phyloP scores from a whole-genome alignment of 768 basidiomycete genomes.

The Rhodocollybia butyracea region DNA sequence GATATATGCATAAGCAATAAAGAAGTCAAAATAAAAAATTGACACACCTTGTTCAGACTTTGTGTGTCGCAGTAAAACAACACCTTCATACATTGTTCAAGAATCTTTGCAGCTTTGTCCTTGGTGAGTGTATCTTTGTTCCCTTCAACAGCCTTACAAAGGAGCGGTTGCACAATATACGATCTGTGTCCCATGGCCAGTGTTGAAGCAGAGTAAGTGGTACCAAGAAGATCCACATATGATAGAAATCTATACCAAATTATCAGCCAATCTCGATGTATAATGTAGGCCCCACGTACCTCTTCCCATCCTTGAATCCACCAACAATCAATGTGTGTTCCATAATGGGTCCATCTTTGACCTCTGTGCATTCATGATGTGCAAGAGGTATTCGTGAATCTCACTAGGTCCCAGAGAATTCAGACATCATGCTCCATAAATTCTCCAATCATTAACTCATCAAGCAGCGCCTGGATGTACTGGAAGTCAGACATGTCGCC shows the following conservation, averaged over 20 bases:
- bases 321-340: slow-evolving; percentile 94
- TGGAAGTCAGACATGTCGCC: slow-evolving; percentile 99
- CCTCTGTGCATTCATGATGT: slow-evolving; percentile 86
- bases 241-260: slow-evolving; percentile 74
- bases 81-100: slow-evolving; percentile 87
- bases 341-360: slow-evolving; percentile 91
- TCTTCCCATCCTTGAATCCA: slow-evolving; percentile 81
- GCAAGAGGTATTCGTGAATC: slow-evolving; percentile 88
- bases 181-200: slow-evolving; percentile 94
- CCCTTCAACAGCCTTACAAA: slow-evolving; percentile 89
- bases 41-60: slow-evolving; percentile 85
- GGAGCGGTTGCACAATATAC: slow-evolving; percentile 89
- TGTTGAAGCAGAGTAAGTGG: slow-evolving; percentile 90
- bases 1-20: slow-evolving; percentile 42
- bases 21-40: background rate
- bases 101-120: slow-evolving; percentile 71
- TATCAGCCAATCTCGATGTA: background rate
- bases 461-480: slow-evolving; percentile 78
- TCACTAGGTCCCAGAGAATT: slow-evolving; percentile 81
- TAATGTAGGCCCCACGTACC: slow-evolving; percentile 38
- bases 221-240: slow-evolving; percentile 94
- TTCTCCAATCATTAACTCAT: slow-evolving; percentile 76
- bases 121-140: slow-evolving; percentile 68
- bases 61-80: slow-evolving; percentile 96
- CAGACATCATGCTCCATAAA: slow-evolving; percentile 79